Evolutionary conservation across 805 yeast species (phyloP).

Genomic region (Candida montana): DNA sequence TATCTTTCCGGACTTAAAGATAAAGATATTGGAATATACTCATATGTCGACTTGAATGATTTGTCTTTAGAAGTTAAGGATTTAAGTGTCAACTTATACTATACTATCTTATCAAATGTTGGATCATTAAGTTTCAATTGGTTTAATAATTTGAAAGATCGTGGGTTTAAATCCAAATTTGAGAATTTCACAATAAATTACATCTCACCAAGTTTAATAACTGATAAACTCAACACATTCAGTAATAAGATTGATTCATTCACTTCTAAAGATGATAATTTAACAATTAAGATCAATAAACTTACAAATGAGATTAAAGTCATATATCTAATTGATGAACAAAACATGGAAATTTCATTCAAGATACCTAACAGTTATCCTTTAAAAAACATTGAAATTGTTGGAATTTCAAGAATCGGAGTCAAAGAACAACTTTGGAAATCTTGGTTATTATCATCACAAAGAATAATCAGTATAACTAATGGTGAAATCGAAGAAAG

Average conservation of each 20-base stretch:
- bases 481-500: slow-evolving; percentile 55
- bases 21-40: slow-evolving; percentile 22
- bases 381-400: slow-evolving; percentile 63
- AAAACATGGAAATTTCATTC: slow-evolving; percentile 73
- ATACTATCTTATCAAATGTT: slow-evolving; percentile 40
- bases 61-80: slow-evolving; percentile 23
- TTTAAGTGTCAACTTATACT: slow-evolving; percentile 42
- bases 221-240: slow-evolving; percentile 50
- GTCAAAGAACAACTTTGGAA: slow-evolving; percentile 91
- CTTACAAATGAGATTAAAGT: slow-evolving; percentile 65
- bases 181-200: slow-evolving; percentile 56
- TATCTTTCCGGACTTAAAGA: slow-evolving; percentile 18
- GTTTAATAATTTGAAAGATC: slow-evolving; percentile 67
- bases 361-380: slow-evolving; percentile 76
- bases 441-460: slow-evolving; percentile 91
- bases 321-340: slow-evolving; percentile 78
- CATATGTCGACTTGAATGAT: slow-evolving; percentile 29
- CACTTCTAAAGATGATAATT: slow-evolving; percentile 32
- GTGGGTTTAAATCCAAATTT: slow-evolving; percentile 52
- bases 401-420: slow-evolving; percentile 77
- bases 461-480: slow-evolving; percentile 69
- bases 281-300: slow-evolving; percentile 56
- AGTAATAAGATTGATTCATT: slow-evolving; percentile 33
- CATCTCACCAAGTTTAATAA: slow-evolving; percentile 61
- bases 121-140: slow-evolving; percentile 61